phyloP scores from a whole-genome alignment of 1,139 yeast genomes.

The Blastobotrys capitulatus region DNA sequence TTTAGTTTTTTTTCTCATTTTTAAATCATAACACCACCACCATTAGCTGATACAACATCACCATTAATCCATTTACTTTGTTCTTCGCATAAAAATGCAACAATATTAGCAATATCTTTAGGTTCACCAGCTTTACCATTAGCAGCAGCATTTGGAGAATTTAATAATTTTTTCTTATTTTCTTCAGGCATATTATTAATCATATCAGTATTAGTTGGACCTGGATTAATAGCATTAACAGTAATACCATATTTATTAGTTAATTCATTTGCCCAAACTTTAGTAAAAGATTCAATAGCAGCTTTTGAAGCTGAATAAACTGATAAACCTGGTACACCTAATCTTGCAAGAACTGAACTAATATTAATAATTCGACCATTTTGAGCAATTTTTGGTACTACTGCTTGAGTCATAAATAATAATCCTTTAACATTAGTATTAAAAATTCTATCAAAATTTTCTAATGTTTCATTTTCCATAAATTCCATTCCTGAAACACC shows the following conservation, averaged over 20 bases:
- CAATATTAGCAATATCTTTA: slow-evolving; percentile 12
- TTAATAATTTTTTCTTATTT: slow-evolving; percentile 4
- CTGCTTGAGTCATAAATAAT: slow-evolving; percentile 22
- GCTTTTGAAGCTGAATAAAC: slow-evolving; percentile 66
- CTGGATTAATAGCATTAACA: slow-evolving; percentile 33
- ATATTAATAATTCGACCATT: slow-evolving; percentile 44
- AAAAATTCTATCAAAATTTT: slow-evolving; percentile 16
- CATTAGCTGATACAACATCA: slow-evolving; percentile 10
- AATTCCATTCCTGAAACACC: slow-evolving; percentile 41
- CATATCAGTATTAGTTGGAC: slow-evolving; percentile 21
- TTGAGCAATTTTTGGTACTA: slow-evolving; percentile 18
- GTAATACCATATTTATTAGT: slow-evolving; percentile 20
- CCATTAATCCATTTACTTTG: slow-evolving; percentile 9
- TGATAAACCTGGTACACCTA: slow-evolving; percentile 47
- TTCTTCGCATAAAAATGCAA: slow-evolving; percentile 9
- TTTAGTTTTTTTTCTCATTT: slow-evolving; percentile 5
- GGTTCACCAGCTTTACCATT: neutral
- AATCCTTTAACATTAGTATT: slow-evolving; percentile 23
- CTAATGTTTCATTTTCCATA: slow-evolving; percentile 11
- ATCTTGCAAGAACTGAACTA: slow-evolving; percentile 52
- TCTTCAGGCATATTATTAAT: slow-evolving; percentile 10
- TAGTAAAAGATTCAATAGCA: slow-evolving; percentile 56
- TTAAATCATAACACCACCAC: slow-evolving; percentile 3
- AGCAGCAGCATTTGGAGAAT: slow-evolving; percentile 2
- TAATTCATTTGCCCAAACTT: slow-evolving; percentile 49